Conservation (phyloP, 129 eudicot genomes). For the Flaveria sonorensis region DNA sequence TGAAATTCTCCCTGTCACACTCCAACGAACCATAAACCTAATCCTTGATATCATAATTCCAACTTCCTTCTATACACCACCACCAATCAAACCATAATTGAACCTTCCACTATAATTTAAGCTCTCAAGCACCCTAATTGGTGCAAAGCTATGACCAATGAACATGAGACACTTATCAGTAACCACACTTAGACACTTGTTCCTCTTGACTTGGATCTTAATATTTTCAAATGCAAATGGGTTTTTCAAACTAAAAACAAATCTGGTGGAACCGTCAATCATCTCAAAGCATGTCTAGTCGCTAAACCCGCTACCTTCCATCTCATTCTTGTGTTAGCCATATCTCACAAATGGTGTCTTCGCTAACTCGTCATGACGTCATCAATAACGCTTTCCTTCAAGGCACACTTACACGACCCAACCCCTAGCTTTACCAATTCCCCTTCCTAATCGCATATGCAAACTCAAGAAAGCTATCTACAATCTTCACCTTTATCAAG, state of each 20-base stretch:
- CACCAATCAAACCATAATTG: neutral
- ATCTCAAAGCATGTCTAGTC: neutral
- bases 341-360: neutral
- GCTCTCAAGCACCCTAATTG: neutral
- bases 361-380: too few species aligned
- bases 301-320: neutral
- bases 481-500: too few species aligned
- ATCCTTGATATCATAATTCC: neutral
- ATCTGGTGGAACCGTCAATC: neutral
- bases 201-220: neutral
- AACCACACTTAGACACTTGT: neutral
- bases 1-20: neutral
- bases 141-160: neutral
- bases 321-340: neutral
- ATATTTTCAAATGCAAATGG: neutral
- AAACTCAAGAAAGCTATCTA: too few species aligned
- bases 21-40: neutral
- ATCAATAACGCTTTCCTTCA: too few species aligned
- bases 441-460: too few species aligned
- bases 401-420: too few species aligned
- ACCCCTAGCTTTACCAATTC: too few species aligned
- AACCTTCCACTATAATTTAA: neutral
- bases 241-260: neutral
- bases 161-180: neutral
- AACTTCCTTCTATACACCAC: neutral